phyloP scores from a whole-genome alignment of 2,329 filamentous ascomycete genomes.

The Xylaria sp. region DNA sequence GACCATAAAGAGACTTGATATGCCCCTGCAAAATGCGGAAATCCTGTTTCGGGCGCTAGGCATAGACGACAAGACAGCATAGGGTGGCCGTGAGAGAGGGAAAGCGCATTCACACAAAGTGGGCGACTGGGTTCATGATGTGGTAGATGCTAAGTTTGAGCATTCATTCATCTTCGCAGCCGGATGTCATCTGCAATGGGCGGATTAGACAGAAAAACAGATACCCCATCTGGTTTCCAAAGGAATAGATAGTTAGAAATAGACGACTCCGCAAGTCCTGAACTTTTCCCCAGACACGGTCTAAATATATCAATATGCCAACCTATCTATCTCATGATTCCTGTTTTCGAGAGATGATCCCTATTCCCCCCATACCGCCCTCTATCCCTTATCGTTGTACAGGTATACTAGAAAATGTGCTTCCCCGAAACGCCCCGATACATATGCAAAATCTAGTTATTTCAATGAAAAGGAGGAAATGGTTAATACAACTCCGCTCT shows the following conservation, averaged over 20 bases:
- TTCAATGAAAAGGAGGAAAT: neutral
- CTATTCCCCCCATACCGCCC: neutral
- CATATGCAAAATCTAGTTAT: neutral
- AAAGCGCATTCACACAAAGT: neutral
- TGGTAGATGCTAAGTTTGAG: neutral
- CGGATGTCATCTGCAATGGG: neutral
- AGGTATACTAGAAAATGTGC: neutral
- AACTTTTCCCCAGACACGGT: neutral
- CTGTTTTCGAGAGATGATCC: neutral
- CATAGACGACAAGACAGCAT: neutral
- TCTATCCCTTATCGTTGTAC: neutral
- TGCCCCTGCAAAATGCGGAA: slow-evolving; percentile 28
- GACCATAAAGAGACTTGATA: slow-evolving; percentile 34
- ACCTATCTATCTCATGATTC: neutral
- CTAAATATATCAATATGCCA: neutral
- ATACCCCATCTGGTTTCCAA: neutral
- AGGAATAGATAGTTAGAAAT: neutral
- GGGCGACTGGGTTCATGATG: neutral
- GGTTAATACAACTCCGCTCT: too few species aligned
- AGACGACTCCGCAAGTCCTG: neutral
- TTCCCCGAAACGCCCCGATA: neutral
- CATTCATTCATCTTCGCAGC: neutral
- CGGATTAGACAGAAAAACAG: neutral
- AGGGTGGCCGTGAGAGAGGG: slow-evolving; percentile 5
- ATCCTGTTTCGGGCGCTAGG: slow-evolving; percentile 29